Evolutionary conservation across 2,329 filamentous ascomycete genomes (phyloP), one percentile per base, ranked within the genome.

Genomic region (Elsinoe arachidis): DNA sequence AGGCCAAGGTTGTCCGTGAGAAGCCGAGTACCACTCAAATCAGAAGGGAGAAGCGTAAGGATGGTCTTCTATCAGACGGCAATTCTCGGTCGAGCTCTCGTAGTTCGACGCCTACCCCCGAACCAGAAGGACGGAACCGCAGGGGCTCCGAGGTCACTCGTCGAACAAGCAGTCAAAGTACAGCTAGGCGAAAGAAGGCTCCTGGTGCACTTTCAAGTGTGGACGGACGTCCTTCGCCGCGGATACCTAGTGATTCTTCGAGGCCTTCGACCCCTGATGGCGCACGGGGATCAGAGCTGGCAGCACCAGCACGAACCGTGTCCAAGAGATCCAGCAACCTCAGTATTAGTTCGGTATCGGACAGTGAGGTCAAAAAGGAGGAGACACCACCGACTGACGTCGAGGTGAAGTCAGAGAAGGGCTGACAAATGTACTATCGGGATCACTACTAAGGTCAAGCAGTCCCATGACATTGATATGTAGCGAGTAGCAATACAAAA

Each of bases 61-160:
- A 57, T 10, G 53, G 55, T 30, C 47, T 55, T 35, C 51, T 64
- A 23, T 12, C 58, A 43, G 53, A 62, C 3, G 38, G 34, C 37
- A 63, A 63, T 23, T 64, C 63, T 5, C 58, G 63, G 3, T 60
- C 59, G 10, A 63, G 62, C 19, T 72, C 70, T n/a, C 62, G 68
- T 30, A 71, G 69, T 55, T 64, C 64, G 6, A 72, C 68, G 0
- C 68, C 69, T 1, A 64, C 61, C 12, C 57, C 64, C 5, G 67
- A 71, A 21, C 35, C 62, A 12, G 68, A 70, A 19, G 39, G 41
- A 65, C 68, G 9, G 60, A 64, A 34, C 5, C 49, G 35, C 65
- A 65, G 46, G 59, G 60, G 39, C 3, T 19, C 39, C 23, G 54
- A 56, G n/a, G 15, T 35, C 11, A 14, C 26, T 38, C 54, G 54